These are phyloP conservation scores for Ampelomyces quisqualis DNA, from an alignment of 2,329 filamentous ascomycete genomes.

Conservation along the genomic window DNA sequence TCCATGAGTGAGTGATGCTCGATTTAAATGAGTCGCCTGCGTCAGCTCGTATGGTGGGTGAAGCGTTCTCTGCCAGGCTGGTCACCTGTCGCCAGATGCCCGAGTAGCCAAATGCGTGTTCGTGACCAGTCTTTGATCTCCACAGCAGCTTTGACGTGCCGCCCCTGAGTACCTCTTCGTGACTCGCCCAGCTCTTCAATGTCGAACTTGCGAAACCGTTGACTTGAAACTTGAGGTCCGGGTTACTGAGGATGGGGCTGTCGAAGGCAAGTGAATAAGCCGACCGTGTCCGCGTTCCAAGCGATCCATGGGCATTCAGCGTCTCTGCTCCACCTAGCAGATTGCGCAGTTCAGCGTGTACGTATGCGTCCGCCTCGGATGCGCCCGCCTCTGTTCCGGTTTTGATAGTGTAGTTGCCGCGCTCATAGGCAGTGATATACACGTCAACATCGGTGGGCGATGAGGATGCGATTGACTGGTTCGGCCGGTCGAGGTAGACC, in stretches of 20 bases:
- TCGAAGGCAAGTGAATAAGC: slow-evolving; percentile 87
- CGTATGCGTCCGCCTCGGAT: slow-evolving; percentile 89
- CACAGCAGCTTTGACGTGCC: slow-evolving; percentile 75
- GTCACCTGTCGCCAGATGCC: slow-evolving; percentile 88
- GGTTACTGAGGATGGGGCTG: slow-evolving; percentile 79
- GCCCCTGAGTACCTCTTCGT: slow-evolving; percentile 84
- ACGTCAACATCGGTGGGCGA: slow-evolving; percentile 79
- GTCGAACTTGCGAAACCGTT: slow-evolving; percentile 82
- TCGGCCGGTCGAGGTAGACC: slow-evolving; percentile 77
- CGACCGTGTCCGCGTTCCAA: slow-evolving; percentile 86
- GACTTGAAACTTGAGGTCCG: slow-evolving; percentile 74
- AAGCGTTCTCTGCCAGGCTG: slow-evolving; percentile 71
- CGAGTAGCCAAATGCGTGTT: slow-evolving; percentile 77
- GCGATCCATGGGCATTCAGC: slow-evolving; percentile 79
- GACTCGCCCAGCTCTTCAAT: slow-evolving; percentile 88
- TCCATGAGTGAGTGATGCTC: slow-evolving; percentile 78
- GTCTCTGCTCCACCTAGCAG: slow-evolving; percentile 93
- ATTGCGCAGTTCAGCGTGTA: slow-evolving; percentile 84
- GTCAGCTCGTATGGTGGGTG: slow-evolving; percentile 77
- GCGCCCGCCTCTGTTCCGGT: slow-evolving; percentile 94
- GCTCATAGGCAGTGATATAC: slow-evolving; percentile 74
- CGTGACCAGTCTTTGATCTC: slow-evolving; percentile 63
- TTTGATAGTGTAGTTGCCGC: slow-evolving; percentile 81
- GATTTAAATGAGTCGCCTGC: slow-evolving; percentile 91
- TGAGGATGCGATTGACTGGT: slow-evolving; percentile 66